These are phyloP conservation scores for Arabidopsis suecica DNA, from an alignment of 345 rosid species.

Conservation along the genomic window DNA sequence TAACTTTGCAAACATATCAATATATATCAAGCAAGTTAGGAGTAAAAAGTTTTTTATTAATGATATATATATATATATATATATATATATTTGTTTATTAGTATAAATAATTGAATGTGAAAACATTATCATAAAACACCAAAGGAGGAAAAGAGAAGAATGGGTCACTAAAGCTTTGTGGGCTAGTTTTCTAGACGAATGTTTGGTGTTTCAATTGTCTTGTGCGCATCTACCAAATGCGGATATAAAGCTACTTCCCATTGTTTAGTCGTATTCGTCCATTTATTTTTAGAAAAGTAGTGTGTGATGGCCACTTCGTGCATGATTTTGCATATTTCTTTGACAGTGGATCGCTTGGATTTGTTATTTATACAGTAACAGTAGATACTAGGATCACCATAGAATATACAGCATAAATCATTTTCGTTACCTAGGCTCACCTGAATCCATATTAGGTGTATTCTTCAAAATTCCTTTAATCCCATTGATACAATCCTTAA, in stretches of 20 bases:
- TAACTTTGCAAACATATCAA: background rate
- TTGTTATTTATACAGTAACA: background rate
- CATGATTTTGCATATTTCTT: too few relatives aligned
- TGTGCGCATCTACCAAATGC: slow-evolving; percentile 37
- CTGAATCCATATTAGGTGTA: background rate
- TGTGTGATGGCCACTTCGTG: too few relatives aligned
- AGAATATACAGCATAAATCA: background rate
- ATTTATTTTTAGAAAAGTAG: background rate
- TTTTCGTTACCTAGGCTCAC: background rate
- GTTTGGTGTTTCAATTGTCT: slow-evolving; percentile 40
- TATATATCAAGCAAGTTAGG: background rate
- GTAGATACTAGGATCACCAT: background rate
- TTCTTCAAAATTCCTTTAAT: background rate
- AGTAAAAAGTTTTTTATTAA: background rate
- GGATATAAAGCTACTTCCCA: slow-evolving; percentile 15
- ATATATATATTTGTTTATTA: background rate
- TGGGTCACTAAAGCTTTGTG: slow-evolving; percentile 39
- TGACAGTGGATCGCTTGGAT: background rate
- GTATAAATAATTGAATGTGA: slow-evolving; percentile 24
- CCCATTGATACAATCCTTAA: background rate
- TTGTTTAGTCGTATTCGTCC: slow-evolving; percentile 41
- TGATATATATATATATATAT: background rate
- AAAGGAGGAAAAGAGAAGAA: slow-evolving; percentile 24
- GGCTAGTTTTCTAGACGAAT: slow-evolving; percentile 31
- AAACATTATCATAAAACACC: slow-evolving; percentile 32